phyloP scores from a whole-genome alignment of 2,329 filamentous ascomycete genomes.

The Microcyclosporella mali region DNA sequence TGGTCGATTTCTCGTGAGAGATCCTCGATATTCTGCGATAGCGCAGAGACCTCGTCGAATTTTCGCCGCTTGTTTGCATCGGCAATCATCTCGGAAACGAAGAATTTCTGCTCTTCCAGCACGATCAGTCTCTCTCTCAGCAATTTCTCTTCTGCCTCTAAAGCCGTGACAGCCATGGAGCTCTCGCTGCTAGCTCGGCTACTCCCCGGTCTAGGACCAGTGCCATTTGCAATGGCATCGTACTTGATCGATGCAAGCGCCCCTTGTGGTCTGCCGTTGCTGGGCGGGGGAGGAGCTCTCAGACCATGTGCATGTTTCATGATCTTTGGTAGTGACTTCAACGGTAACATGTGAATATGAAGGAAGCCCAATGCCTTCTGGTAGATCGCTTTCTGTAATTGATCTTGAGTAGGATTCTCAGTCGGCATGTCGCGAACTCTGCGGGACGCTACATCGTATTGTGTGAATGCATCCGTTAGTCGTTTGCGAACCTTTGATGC shows the following conservation, averaged over 20 bases:
- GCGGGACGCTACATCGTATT: slow-evolving; percentile 77
- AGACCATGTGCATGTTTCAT: slow-evolving; percentile 49
- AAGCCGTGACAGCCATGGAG: slow-evolving; percentile 47
- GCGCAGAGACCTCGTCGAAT: slow-evolving; percentile 78
- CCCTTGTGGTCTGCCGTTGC: slow-evolving; percentile 30
- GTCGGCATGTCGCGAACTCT: slow-evolving; percentile 74
- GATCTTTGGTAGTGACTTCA: slow-evolving; percentile 51
- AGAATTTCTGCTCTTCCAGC: slow-evolving; percentile 83
- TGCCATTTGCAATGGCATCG: slow-evolving; percentile 44
- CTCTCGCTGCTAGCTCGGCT: slow-evolving; percentile 47
- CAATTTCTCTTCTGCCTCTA: slow-evolving; percentile 74
- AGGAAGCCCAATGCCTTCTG: slow-evolving; percentile 75
- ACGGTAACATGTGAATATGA: slow-evolving; percentile 82
- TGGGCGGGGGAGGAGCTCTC: slow-evolving; percentile 18
- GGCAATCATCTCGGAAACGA: slow-evolving; percentile 79
- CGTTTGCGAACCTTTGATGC: slow-evolving; percentile 85
- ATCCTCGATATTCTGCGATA: slow-evolving; percentile 76
- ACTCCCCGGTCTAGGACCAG: slow-evolving; percentile 35
- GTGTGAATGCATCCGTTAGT: slow-evolving; percentile 79
- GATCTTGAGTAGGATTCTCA: slow-evolving; percentile 63
- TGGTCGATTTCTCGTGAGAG: slow-evolving; percentile 68
- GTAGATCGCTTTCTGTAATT: slow-evolving; percentile 75
- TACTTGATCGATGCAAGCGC: slow-evolving; percentile 57
- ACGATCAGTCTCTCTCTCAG: slow-evolving; percentile 74
- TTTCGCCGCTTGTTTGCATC: slow-evolving; percentile 68